Base-by-base conservation (phyloP, 306 rosid species). In the Nissolia schottii region DNA sequence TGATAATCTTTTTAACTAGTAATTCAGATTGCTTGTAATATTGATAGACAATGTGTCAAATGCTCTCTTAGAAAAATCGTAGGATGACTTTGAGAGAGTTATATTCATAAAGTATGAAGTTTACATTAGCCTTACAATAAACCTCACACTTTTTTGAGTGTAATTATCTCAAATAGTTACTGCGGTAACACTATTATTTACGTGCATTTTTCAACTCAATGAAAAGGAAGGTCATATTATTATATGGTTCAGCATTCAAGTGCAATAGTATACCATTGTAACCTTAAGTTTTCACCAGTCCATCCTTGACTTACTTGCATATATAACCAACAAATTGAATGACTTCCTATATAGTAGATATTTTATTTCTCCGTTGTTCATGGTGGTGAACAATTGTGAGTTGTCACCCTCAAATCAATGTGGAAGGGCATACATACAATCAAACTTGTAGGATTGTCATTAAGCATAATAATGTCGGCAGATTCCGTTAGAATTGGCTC, bases 391-490 rank as follows among this genome's bases (percentile, higher is more conserved):
- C 11, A 15, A 51, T 29, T 45, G 67, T 51, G 74, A 72, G 25
- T 18, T 45, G 67, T 51, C 70, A 72, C 28, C 70, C 58, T 58
- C 67, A 70, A 13, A 46, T 43, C 45, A 54, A 28, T 5, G 10
- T 9, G 59, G 6, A 69, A 43, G 51, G 12, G 3, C n/a, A 54
- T 1, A 70, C 22, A 64, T 78, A 14, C 71, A 31, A 45, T 71
- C 46, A 71, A 43, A 61, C 49, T 25, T 54, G 32, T 48, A 23
- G 28, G 20, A 24, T 58, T 32, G 38, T 53, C 7, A 71, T 65
- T 50, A 68, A 74, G n/a, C n/a, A 68, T 37, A 15, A 62, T 41
- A 80, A 69, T 75, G 84, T 80, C 84, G 80, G 84, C 84, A 80
- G 73, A 64, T 41, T 68, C 62, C 77, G 48, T 61, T 67, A 10